Evolutionary conservation across 129 eudicot species (phyloP).

Genomic region (Glebionis coronaria): DNA sequence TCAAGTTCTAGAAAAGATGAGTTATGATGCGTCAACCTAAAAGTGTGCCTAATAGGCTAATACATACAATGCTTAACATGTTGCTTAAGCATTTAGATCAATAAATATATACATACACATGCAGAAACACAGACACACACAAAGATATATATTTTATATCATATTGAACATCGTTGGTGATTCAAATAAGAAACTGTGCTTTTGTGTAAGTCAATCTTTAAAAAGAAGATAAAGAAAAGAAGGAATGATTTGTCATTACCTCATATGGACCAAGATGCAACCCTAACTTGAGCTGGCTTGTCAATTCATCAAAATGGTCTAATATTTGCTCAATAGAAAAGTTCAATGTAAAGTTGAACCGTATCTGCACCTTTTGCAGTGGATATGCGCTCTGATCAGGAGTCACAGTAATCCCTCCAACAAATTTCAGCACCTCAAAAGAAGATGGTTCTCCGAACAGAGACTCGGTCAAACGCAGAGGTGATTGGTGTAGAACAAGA

Average conservation of each 20-base stretch:
- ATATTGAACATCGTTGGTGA: too few species aligned
- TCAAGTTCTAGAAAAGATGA: too few species aligned
- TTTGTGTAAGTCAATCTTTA: background rate
- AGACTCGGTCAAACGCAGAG: slow-evolving; percentile 57
- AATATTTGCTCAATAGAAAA: slow-evolving; percentile 68
- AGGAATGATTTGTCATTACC: slow-evolving; percentile 35
- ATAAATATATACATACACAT: too few species aligned
- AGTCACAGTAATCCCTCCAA: slow-evolving; percentile 77
- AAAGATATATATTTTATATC: too few species aligned
- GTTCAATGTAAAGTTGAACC: slow-evolving; percentile 85
- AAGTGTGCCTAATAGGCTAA: too few species aligned
- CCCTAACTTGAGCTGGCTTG: slow-evolving; percentile 76
- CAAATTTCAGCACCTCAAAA: slow-evolving; percentile 86
- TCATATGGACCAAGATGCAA: slow-evolving; percentile 69
- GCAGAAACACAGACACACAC: too few species aligned
- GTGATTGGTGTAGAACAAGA: slow-evolving; percentile 45
- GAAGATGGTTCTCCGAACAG: slow-evolving; percentile 81
- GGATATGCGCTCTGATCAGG: slow-evolving; percentile 82
- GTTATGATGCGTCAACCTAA: too few species aligned
- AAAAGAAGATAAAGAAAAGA: slow-evolving; percentile 3
- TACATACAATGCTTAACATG: too few species aligned
- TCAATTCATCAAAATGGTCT: slow-evolving; percentile 61
- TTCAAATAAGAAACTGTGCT: too few species aligned
- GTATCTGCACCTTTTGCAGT: slow-evolving; percentile 70
- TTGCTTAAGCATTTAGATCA: too few species aligned